Percentiles rank a stretch among this genome's conserved stretches.
phyloP scores from a whole-genome alignment of 2,329 filamentous ascomycete species.

The Blastomyces emzantsi region DNA sequence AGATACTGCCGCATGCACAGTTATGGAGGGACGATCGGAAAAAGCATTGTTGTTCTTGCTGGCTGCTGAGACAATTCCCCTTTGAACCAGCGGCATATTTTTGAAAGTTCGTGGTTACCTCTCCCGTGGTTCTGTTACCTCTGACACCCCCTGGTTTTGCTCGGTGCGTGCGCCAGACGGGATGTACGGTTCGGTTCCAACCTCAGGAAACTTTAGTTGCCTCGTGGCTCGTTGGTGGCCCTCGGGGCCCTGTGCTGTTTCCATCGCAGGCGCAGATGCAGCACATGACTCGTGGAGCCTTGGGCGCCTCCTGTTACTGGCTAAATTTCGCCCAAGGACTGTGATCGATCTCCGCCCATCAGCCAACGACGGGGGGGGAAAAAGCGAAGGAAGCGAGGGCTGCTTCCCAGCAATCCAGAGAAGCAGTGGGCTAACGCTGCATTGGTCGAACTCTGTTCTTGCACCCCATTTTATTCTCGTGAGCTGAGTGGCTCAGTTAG shows the following conservation, averaged over 20 bases:
- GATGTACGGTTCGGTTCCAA: background rate
- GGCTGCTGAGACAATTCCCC: background rate
- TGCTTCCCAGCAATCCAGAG: background rate
- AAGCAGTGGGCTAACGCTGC: background rate
- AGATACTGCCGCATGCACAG: background rate
- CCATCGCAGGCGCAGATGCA: background rate
- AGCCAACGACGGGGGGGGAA: background rate
- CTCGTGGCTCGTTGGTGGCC: conserved; percentile 6
- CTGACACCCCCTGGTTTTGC: background rate
- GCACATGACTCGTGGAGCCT: conserved; percentile 8
- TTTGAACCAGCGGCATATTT: background rate
- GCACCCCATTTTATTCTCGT: background rate
- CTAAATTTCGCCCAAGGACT: background rate
- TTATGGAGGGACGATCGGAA: background rate
- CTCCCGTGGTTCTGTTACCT: background rate
- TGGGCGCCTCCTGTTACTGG: background rate
- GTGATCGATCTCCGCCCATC: conserved; percentile 1
- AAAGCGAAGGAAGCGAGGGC: background rate
- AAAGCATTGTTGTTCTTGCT: background rate
- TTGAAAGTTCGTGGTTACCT: background rate
- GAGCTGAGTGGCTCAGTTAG: conserved; percentile 13
- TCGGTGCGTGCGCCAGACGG: background rate
- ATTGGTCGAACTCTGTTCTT: conserved; percentile 1
- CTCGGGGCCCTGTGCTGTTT: background rate
- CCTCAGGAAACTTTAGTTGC: conserved; percentile 6